A percentile compares a stretch with the other conserved stretches of the same genome.
phyloP scores from a whole-genome alignment of 1,139 yeast genomes.

The Hansenula sp. region DNA sequence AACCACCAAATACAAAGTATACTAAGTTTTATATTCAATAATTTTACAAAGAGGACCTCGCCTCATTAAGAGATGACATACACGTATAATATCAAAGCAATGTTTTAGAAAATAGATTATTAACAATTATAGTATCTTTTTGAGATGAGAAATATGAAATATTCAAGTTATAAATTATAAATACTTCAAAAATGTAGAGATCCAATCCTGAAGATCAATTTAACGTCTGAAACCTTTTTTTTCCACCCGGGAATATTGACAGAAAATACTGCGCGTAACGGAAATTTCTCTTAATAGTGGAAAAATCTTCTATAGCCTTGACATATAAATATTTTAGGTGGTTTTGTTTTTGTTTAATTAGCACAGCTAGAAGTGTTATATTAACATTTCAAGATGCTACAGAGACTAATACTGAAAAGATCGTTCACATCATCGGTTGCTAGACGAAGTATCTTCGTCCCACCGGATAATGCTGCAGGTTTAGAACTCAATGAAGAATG shows the following conservation, averaged over 20 bases:
- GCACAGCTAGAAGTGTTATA: too few relatives aligned
- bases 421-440: neutral
- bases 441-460: neutral
- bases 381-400: neutral
- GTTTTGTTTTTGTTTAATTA: too few relatives aligned
- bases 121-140: neutral
- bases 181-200: neutral
- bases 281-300: too few relatives aligned
- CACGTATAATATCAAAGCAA: too few relatives aligned
- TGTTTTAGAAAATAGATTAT: neutral
- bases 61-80: too few relatives aligned
- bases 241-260: too few relatives aligned
- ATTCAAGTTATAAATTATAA: neutral
- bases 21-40: neutral
- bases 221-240: neutral
- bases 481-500: conserved; percentile 42
- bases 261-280: too few relatives aligned
- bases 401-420: neutral
- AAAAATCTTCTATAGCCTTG: too few relatives aligned
- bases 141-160: too few relatives aligned
- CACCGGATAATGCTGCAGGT: conserved; percentile 47
- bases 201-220: neutral
- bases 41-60: neutral
- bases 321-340: too few relatives aligned
- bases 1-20: neutral